Conservation (phyloP, 345 rosid genomes). For the Excoecaria agallocha region DNA sequence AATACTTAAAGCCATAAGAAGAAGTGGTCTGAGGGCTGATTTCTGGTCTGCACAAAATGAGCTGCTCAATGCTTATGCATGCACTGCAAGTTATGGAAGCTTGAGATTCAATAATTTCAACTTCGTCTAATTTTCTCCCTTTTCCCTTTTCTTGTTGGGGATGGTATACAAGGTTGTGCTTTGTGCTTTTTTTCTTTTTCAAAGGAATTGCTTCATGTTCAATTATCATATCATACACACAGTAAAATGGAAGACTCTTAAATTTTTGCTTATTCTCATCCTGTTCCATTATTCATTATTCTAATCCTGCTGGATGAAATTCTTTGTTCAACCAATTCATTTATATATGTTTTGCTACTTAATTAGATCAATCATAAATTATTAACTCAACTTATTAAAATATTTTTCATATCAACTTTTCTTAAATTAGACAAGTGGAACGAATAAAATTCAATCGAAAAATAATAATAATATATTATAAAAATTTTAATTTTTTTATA, state of each 20-base stretch:
- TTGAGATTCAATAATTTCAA: slow-evolving; percentile 38
- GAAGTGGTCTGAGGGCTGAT: slow-evolving; percentile 46
- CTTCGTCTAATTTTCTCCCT: slow-evolving; percentile 15
- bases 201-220: slow-evolving; percentile 26
- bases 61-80: slow-evolving; percentile 39
- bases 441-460: no score
- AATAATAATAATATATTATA: no score
- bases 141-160: background rate
- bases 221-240: slow-evolving; percentile 8
- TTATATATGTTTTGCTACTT: no score
- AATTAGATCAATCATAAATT: no score
- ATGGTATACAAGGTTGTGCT: slow-evolving; percentile 9
- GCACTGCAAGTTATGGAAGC: slow-evolving; percentile 29
- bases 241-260: slow-evolving; percentile 26
- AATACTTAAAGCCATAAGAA: slow-evolving; percentile 38
- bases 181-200: slow-evolving; percentile 17
- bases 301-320: no score
- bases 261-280: slow-evolving; percentile 13
- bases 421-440: no score
- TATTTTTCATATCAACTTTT: no score
- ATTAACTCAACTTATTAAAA: no score
- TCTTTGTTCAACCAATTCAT: no score
- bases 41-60: slow-evolving; percentile 46
- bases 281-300: no score
- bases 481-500: no score